Percentiles rank a stretch among this genome's conserved stretches.
Evolutionary conservation across 1,284 basidiomycete species (phyloP).

Genomic region (Pyrrhoderma lamaoense): DNA sequence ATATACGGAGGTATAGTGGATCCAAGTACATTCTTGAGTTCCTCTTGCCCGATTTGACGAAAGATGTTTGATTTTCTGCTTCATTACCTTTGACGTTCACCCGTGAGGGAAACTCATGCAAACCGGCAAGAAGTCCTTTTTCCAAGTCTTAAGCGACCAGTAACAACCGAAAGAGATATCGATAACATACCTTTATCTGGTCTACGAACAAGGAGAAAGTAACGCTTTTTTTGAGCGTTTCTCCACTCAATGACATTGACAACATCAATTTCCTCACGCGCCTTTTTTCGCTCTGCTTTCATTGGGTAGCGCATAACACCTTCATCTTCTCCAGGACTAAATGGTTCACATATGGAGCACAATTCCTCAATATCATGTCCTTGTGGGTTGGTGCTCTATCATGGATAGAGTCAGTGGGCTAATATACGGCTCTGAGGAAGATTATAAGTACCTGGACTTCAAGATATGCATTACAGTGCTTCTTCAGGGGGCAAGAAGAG

Average conservation of each 20-base stretch:
- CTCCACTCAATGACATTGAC: slow-evolving; percentile 84
- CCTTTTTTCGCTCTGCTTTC: slow-evolving; percentile 78
- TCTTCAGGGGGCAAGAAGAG: slow-evolving; percentile 58
- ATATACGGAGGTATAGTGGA: slow-evolving; percentile 18
- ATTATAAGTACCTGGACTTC: slow-evolving; percentile 16
- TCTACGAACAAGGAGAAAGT: slow-evolving; percentile 73
- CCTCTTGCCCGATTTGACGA: slow-evolving; percentile 8
- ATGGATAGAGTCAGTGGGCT: not conserved
- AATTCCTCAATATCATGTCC: slow-evolving; percentile 63
- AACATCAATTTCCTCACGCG: slow-evolving; percentile 77
- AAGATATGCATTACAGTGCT: slow-evolving; percentile 62
- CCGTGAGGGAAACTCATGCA: slow-evolving; percentile 75
- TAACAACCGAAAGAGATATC: not conserved
- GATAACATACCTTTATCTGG: slow-evolving; percentile 65
- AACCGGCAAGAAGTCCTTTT: slow-evolving; percentile 79
- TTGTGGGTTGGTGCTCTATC: slow-evolving; percentile 1
- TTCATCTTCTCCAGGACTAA: slow-evolving; percentile 29
- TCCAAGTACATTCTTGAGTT: slow-evolving; percentile 18
- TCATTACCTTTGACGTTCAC: slow-evolving; percentile 28
- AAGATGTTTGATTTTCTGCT: not conserved
- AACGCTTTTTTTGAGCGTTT: slow-evolving; percentile 31
- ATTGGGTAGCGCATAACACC: slow-evolving; percentile 77
- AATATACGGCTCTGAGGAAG: no score
- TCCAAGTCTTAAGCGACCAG: slow-evolving; percentile 17
- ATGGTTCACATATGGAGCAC: slow-evolving; percentile 66